Evolutionary conservation across 495 filamentous ascomycete species (phyloP), one percentile per base, ranked within the genome.

Genomic region (Evernia prunastri): DNA sequence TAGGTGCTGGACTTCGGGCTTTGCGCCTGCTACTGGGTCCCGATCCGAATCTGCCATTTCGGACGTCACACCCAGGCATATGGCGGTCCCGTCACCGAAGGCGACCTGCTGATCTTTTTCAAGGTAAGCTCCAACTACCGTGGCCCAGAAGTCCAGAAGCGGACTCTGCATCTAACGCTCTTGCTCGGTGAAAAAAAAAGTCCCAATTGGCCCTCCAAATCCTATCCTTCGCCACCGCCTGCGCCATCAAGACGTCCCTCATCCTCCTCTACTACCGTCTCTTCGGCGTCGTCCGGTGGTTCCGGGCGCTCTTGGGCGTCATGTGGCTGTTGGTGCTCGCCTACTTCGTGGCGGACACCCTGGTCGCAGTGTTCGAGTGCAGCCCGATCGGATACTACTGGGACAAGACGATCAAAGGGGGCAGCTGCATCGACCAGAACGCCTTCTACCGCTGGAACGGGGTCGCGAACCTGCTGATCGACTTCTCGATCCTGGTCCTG

Each of bases 221-320:
- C 66, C 72, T 74, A 40, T 80, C 78, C 68, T 79, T 78, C 69
- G 20, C 74, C 23, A 70, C 77, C 59, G 73, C 76, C 40, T 75
- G 76, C 8, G 65, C 67, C 47, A 75, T 77, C 70, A 81, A 81
- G 59, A 77, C 77, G 42, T 77, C 77, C 23, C 73, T 80, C 53
- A 67, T 81, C 59, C 77, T 77, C 67, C 79, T 81, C 67, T 80
- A 80, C 68, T 76, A 77, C 29, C 76, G 77, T 13, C 63, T 81
- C 49, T 81, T 81, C 67, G 69, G 60, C 29, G 63, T 76, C 5
- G 75, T 74, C 9, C 72, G 69, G 8, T 63, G 63, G 57, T 80
- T 79, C 68, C 76, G 76, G 58, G 45, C 40, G 35, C 58, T 69
- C 10, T 69, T 73, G 36, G 65, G 74, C 35, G 72, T 53, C 25